Evolutionary conservation across 148 eudicot genomes (phyloP), one percentile per base, ranked within the genome.

Genomic region (Agrostemma githago): DNA sequence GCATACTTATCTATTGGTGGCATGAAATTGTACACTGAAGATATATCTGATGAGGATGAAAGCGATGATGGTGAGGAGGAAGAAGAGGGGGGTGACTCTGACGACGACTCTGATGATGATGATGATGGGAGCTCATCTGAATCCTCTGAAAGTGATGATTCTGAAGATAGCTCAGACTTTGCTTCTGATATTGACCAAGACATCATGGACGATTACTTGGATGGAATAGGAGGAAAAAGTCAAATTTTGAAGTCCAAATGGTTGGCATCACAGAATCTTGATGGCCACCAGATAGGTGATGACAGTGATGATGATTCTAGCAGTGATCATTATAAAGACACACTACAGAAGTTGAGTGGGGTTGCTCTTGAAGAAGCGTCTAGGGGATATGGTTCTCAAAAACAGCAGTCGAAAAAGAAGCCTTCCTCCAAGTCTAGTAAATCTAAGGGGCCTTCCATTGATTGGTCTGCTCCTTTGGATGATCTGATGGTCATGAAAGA

Each of bases 111-210:
- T 64, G 90, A 83, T 61, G 95, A 86, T 64, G 90, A 83, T 61
- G 95, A 86, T 61, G 92, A 83, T 43, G 96, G 84, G 66, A 81
- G 88, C 82, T 83, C 79, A 2, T 65, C 87, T 68, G 92, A 66
- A 72, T 72, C 87, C 67, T 90, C 92, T 57, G 92, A 82, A 34
- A 86, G 90, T 82, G 93, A 84, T 78, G 76, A 81, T 46, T 88
- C 89, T 26, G 86, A 85, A 72, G 85, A 81, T 74, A 61, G 79
- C 56, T 89, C 83, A 8, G 86, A 85, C 38, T 83, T 84, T 74
- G 95, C 79, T 68, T 90, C 96, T 60, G 96, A 90, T 71, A 69
- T 96, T 75, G 97, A 96, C 72, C 97, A 90, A n/a, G 99, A 89
- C 63, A 72, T 92, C 57, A 95, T 93, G 82, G 80, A 80, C 69